A percentile compares a stretch with the other conserved stretches of the same genome.
These are phyloP conservation scores for Xylariaceae sp. DNA, from an alignment of 2,329 filamentous ascomycete genomes.

Conservation along the genomic window DNA sequence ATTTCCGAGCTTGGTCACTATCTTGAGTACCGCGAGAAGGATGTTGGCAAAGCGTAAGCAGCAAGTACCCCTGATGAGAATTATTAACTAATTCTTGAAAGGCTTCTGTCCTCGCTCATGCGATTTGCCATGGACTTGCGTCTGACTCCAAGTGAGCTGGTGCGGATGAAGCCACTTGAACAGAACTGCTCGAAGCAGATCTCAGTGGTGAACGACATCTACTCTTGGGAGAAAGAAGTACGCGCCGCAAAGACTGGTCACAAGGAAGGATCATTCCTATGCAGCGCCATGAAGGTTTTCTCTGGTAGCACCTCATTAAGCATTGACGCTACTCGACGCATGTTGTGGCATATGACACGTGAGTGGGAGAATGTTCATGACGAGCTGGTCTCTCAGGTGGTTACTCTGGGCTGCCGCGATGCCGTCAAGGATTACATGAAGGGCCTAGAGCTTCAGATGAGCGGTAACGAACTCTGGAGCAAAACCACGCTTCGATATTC, in stretches of 20 bases:
- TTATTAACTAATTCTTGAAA: constrained; percentile 9
- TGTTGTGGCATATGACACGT: constrained; percentile 18
- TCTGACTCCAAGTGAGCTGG: constrained; percentile 31
- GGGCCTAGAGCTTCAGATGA: constrained; percentile 38
- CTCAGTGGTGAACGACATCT: constrained; percentile 44
- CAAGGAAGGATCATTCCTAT: constrained; percentile 36
- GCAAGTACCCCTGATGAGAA: not conserved
- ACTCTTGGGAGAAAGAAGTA: constrained; percentile 42
- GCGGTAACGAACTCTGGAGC: constrained; percentile 33
- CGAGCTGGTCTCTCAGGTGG: constrained; percentile 15
- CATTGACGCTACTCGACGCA: constrained; percentile 15
- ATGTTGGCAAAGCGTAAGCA: constrained; percentile 42
- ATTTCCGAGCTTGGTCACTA: constrained; percentile 36
- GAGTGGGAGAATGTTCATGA: constrained; percentile 21
- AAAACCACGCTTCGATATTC: constrained; percentile 30
- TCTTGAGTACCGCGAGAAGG: constrained; percentile 40
- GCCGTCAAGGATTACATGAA: constrained; percentile 30
- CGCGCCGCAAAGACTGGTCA: constrained; percentile 14
- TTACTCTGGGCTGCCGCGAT: not conserved
- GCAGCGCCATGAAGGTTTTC: constrained; percentile 37
- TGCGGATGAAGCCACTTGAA: constrained; percentile 31
- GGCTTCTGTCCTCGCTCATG: constrained; percentile 38
- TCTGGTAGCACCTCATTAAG: constrained; percentile 29
- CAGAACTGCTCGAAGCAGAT: constrained; percentile 40
- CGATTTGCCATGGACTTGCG: constrained; percentile 38